Percentiles rank a stretch among this genome's conserved stretches.
phyloP scores from a whole-genome alignment of 139 green algal genomes.

The Pedinophyceae sp. region DNA sequence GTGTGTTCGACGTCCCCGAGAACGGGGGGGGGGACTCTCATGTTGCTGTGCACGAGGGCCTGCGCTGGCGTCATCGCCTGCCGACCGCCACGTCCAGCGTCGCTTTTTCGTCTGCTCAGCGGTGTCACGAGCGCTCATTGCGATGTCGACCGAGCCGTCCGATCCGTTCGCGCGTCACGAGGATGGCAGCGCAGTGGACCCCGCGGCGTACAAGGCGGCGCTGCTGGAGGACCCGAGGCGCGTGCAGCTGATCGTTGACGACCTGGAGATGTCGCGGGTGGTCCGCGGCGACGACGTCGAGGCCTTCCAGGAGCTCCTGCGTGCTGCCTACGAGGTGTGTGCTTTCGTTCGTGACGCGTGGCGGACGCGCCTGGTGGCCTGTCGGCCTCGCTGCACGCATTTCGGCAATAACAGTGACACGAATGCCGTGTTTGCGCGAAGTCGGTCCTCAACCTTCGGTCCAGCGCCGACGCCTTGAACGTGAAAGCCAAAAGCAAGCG shows the following conservation, averaged over 20 bases:
- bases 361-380: neutral
- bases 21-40: too few relatives aligned
- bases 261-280: slow-evolving; percentile 31
- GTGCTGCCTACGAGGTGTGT: slow-evolving; percentile 26
- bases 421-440: too few relatives aligned
- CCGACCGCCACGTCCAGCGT: too few relatives aligned
- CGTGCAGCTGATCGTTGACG: slow-evolving; percentile 28
- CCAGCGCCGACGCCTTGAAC: neutral
- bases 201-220: slow-evolving; percentile 35
- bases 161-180: slow-evolving; percentile 31
- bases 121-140: too few relatives aligned
- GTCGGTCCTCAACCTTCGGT: neutral
- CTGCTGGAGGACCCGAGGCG: slow-evolving; percentile 30
- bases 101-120: too few relatives aligned
- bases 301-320: slow-evolving; percentile 54
- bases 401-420: too few relatives aligned
- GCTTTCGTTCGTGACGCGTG: neutral
- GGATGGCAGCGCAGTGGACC: slow-evolving; percentile 50
- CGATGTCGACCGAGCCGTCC: too few relatives aligned
- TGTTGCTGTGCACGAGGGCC: too few relatives aligned
- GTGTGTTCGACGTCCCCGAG: too few relatives aligned
- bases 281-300: slow-evolving; percentile 40
- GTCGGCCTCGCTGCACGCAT: too few relatives aligned
- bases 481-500: too few relatives aligned
- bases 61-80: too few relatives aligned